These are phyloP conservation scores for Globisporangium rhizosaccharum DNA, from an alignment of 352 stramenopile species.

Conservation along the genomic window DNA sequence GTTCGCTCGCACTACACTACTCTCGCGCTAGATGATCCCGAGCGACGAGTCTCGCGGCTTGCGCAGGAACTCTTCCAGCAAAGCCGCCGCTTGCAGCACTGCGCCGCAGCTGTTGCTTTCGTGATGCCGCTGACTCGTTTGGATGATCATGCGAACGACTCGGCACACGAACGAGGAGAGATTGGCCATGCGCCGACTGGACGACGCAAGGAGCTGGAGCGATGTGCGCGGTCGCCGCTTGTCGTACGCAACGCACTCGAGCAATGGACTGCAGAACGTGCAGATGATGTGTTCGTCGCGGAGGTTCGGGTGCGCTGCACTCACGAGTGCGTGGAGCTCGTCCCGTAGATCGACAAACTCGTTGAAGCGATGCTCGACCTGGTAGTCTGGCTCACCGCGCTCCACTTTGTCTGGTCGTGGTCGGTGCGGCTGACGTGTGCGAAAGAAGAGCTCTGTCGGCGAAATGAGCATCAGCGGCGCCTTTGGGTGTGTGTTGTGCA, in stretches of 20 bases:
- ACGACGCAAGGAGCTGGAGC: neutral
- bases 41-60: constrained; percentile 1
- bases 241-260: neutral
- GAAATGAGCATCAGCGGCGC: constrained; percentile 1
- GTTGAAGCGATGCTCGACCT: constrained; percentile 49
- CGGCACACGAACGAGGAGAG: neutral
- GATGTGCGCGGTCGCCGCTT: neutral
- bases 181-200: neutral
- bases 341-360: constrained; percentile 27
- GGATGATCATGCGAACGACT: neutral
- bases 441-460: constrained; percentile 1
- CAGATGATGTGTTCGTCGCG: neutral
- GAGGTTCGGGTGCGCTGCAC: too few species aligned
- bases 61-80: constrained; percentile 1
- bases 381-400: constrained; percentile 34
- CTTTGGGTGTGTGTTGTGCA: neutral
- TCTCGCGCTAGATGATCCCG: constrained; percentile 1
- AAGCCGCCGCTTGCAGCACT: neutral
- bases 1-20: too few species aligned
- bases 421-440: neutral
- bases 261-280: neutral
- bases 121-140: neutral
- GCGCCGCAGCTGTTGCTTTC: neutral
- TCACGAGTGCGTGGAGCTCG: neutral
- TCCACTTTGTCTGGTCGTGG: neutral